Evolutionary conservation across 1,284 basidiomycete genomes (phyloP), one percentile per base, ranked within the genome.

Genomic region (Leccinum pachyderme): DNA sequence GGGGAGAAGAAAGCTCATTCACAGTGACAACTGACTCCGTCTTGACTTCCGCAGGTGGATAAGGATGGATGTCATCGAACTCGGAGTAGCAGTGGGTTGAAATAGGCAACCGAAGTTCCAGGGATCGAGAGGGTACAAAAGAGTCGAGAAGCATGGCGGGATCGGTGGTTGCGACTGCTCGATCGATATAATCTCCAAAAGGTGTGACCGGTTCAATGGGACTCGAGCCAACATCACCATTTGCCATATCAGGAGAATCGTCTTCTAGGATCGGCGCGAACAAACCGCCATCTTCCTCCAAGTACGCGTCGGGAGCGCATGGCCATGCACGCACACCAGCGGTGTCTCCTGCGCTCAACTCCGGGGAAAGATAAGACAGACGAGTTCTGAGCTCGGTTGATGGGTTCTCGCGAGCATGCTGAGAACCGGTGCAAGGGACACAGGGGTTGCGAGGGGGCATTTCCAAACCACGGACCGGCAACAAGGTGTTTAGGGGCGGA

Each of bases 111-210:
- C 48, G 63, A 8, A 67, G 29, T 39, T 65, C 66, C 45, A 60
- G 67, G 8, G 60, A 61, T 52, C 55, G 55, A 33, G 56, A 53
- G 18, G 56, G 56, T 22, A 56, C 54, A 32, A 66, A 50, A 37
- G 60, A 31, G 48, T 66, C 59, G 24, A 62, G 68, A 41, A 63
- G 9, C 46, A 60, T 29, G 41, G 59, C 53, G 49, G 56, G 60
- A 52, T 71, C 67, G 25, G 71, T 73, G 52, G 79, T 73, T 46
- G 82, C 77, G 22, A 89, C 81, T 18, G 78, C 87, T 51, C 83
- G 82, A 73, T 90, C 88, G 41, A 90, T 79, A 55, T 80, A 90
- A 57, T 87, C 82, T 37, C 81, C 83, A 62, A 90, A 89, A 44
- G 88, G 88, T 32, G 88, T 91, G 59, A 85, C 64, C 5, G 87